These are phyloP conservation scores for Lecanicillium sp. DNA, from an alignment of 2,329 filamentous ascomycete genomes.

Conservation along the genomic window DNA sequence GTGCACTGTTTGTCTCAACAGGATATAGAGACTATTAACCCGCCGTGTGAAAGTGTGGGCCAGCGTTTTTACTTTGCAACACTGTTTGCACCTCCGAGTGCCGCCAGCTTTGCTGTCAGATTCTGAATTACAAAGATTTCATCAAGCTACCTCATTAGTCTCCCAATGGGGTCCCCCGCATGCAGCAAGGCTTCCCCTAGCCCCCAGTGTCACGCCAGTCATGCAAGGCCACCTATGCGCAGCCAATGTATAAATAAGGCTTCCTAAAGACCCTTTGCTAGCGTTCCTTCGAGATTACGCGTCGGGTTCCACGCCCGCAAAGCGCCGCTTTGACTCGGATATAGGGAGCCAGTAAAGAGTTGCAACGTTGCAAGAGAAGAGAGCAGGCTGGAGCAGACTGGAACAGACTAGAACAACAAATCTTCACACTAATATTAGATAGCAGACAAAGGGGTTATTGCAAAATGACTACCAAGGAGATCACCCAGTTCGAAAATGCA, in stretches of 20 bases:
- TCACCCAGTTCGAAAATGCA: neutral
- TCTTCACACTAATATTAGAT: neutral
- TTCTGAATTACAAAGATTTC: neutral
- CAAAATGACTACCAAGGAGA: neutral
- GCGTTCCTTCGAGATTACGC: neutral
- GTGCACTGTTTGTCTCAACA: too few relatives aligned
- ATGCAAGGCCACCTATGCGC: neutral
- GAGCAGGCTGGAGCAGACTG: too few relatives aligned
- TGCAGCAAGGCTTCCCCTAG: neutral
- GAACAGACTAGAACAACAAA: too few relatives aligned
- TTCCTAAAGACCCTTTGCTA: neutral
- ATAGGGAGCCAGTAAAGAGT: neutral
- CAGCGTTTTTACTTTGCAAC: too few relatives aligned
- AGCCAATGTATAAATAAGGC: neutral
- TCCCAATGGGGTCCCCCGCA: neutral
- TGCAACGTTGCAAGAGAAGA: neutral
- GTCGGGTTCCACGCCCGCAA: neutral
- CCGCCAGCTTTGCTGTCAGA: neutral
- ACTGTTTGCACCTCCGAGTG: too few relatives aligned
- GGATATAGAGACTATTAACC: too few relatives aligned
- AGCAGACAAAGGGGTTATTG: neutral
- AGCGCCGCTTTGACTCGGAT: neutral
- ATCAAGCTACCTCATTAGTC: neutral
- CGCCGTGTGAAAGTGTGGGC: too few relatives aligned
- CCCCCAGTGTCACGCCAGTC: neutral